Base-by-base conservation (phyloP, 352 stramenopile species). In the Poterioochromonas sp. region DNA sequence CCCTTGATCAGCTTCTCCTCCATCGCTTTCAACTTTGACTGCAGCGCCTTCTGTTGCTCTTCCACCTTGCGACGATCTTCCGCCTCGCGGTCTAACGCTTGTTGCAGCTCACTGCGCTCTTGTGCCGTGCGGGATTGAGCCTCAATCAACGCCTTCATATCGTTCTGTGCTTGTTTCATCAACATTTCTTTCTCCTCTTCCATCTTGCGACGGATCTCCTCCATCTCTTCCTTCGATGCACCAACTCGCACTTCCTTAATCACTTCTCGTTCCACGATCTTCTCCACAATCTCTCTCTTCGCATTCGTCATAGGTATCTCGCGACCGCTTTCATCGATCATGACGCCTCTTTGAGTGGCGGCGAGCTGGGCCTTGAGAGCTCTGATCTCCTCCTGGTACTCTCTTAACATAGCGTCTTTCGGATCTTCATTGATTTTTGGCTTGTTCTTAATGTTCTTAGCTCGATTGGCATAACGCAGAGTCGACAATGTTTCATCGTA, bases 371-470 rank as follows among this genome's bases (percentile, higher is more conserved):
- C 88, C 82, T 97, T 97, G 35, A 98, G 83, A 20, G 87, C 88
- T 74, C 93, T 85, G 82, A 98, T 98, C 81, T 98, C 91, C 32
- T 98, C 91, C 82, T 97, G 92, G 79, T 96, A 97, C 83, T 98
- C 92, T 29, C 91, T 87, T 37, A 98, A 92, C 90, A 97, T 97
- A n/a, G 93, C 90, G 80, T 98, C 93, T n/a, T 98, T 98, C 0
- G 93, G 92, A 80, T 99, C 95, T 82, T 98, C 92, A 82, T 99
- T 99, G 58, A 98, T 95, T 76, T 97, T 94, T 0, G 95, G 93
- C 73, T 94, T 95, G 83, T 98, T 98, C 80, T 98, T 97, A 81
- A 99, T 99, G 80, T 99, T 98, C 86, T 99, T 99, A 49, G 97
- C 96, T 22, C 95, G 91, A 58, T 86, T 86, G 11, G 85, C 85